phyloP scores from a whole-genome alignment of 176 grass and related monocot species.

The Pontederia paniculata region DNA sequence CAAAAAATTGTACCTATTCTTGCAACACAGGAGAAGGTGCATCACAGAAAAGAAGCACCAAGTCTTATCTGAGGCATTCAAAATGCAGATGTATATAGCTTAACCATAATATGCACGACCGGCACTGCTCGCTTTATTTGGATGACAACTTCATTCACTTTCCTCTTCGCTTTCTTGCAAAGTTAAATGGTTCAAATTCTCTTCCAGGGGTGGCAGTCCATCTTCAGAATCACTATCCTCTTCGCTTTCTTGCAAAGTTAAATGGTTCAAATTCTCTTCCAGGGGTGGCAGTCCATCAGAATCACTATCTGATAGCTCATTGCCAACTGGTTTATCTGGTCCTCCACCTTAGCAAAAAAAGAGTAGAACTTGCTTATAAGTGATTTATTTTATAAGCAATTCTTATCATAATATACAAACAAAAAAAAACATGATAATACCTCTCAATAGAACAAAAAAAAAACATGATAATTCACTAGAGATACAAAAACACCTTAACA shows the following conservation, averaged over 20 bases:
- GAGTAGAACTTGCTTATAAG: too few relatives aligned
- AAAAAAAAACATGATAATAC: slow-evolving; percentile 16
- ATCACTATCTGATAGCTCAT: slow-evolving; percentile 35
- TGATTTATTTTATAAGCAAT: too few relatives aligned
- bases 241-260: slow-evolving; percentile 38
- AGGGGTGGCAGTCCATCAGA: slow-evolving; percentile 74
- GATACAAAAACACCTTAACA: too few relatives aligned
- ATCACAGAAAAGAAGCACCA: too few relatives aligned
- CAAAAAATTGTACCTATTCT: too few relatives aligned
- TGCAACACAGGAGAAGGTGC: too few relatives aligned
- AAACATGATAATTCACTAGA: too few relatives aligned
- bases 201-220: slow-evolving; percentile 69
- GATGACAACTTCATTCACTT: slow-evolving; percentile 17
- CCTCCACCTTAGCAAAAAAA: slow-evolving; percentile 12
- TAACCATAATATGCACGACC: too few relatives aligned
- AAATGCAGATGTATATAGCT: too few relatives aligned
- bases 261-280: slow-evolving; percentile 77
- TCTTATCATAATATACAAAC: neutral
- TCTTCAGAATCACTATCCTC: slow-evolving; percentile 73
- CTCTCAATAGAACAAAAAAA: too few relatives aligned
- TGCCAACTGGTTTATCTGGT: neutral
- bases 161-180: slow-evolving; percentile 33
- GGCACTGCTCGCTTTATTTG: too few relatives aligned
- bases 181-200: slow-evolving; percentile 76
- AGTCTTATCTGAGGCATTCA: too few relatives aligned